Evolutionary conservation across 305 asterid species (phyloP).

Genomic region (Fraxinus xanthoxyloides): DNA sequence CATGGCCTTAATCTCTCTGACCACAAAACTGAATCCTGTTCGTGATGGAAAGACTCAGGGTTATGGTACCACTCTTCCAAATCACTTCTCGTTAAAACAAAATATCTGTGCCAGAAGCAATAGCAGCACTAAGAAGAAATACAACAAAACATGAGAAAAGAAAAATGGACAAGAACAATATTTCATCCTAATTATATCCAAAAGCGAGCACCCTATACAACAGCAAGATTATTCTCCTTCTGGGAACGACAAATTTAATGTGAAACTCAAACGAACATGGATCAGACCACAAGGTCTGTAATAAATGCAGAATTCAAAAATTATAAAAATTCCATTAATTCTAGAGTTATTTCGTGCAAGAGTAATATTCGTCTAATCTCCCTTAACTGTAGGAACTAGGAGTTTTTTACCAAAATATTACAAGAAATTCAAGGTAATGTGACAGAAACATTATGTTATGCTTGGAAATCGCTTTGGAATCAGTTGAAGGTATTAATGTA

Average conservation of each 20-base stretch:
- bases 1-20: conserved; percentile 95
- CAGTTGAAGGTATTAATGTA: neutral
- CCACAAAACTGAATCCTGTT: conserved; percentile 93
- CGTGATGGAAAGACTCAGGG: conserved; percentile 90
- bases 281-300: neutral
- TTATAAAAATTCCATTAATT: neutral
- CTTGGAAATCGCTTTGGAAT: neutral
- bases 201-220: neutral
- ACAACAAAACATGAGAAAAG: neutral
- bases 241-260: neutral
- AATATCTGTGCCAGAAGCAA: conserved; percentile 61
- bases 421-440: neutral
- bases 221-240: neutral
- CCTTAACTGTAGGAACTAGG: neutral
- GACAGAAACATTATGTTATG: neutral
- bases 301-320: neutral
- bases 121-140: conserved; percentile 20
- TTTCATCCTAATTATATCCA: neutral
- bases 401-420: neutral
- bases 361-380: neutral
- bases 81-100: conserved; percentile 79
- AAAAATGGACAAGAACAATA: neutral
- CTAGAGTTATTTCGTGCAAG: neutral
- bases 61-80: conserved; percentile 88
- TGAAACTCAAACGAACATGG: neutral